Base-by-base conservation (phyloP, 1,284 basidiomycete species). In the Amylostereum chailletii region DNA sequence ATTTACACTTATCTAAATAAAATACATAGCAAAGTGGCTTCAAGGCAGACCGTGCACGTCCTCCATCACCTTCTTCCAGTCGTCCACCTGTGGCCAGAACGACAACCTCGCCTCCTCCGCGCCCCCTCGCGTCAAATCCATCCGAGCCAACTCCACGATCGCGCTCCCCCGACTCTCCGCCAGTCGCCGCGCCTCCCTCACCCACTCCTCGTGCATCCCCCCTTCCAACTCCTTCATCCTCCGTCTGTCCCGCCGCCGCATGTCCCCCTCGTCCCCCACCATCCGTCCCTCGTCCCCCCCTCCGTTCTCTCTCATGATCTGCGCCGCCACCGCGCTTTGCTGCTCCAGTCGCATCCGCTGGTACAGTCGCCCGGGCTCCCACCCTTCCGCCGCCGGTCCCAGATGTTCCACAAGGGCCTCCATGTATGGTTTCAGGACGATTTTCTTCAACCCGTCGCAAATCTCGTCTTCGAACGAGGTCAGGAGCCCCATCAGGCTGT, bases 401-500 rank as follows among this genome's bases (percentile, higher is more conserved):
- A 39, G 31, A 26, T 51, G 50, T 10, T 45, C 36, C 26, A 49
- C 9, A 11, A 37, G 47, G 30, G 27, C 41, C 19, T 49, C 47
- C 6, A 34, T 2, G 10, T 6, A 10, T 6, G 10, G 26, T 38
- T 45, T 48, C 6, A 53, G 51, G 5, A 53, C 38, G 3, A 53
- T 45, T 5, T 45, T n/a, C 51, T 44, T 32, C 10, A 54, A 46
- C 19, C 50, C 47, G 8, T 37, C 26, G 32, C 30, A 38, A 10
- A 45, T 32, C 42, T 29, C 47, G 19, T 46, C 11, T 31, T 45
- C 11, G 51, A 34, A 31, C 37, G 41, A 0, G 47, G 47, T 19
- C 32, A 49, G 42, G 37, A 47, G 46, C 11, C 40, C 38, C 7
- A 54, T 29, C 5, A 50, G 45, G 34, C 43, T 39, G 5, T 53